A percentile compares a stretch with the other conserved stretches of the same genome.
These are phyloP conservation scores for Penicillium roqueforti DNA, from an alignment of 495 filamentous ascomycete genomes.

Conservation along the genomic window DNA sequence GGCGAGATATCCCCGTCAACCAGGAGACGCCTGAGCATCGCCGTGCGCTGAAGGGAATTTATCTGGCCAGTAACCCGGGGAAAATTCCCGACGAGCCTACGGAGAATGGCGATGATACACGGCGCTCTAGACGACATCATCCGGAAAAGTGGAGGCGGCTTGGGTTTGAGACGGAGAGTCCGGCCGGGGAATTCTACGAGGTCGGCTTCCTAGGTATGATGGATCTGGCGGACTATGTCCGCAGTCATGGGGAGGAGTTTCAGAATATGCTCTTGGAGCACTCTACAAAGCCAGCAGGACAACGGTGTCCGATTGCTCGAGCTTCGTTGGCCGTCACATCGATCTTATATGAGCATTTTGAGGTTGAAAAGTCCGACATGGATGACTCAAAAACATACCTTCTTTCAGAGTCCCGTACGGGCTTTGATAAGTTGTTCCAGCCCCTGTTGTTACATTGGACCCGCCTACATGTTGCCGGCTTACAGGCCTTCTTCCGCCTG, in stretches of 20 bases:
- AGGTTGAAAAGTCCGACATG: conserved; percentile 80
- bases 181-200: conserved; percentile 75
- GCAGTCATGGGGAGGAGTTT: conserved; percentile 85
- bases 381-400: conserved; percentile 77
- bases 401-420: conserved; percentile 68
- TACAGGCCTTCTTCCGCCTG: conserved; percentile 86
- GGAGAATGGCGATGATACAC: conserved; percentile 44
- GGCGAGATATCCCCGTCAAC: conserved; percentile 81
- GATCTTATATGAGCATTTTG: conserved; percentile 92
- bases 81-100: conserved; percentile 31
- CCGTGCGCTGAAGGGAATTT: conserved; percentile 75
- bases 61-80: conserved; percentile 76
- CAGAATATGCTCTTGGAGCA: conserved; percentile 91
- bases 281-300: conserved; percentile 61
- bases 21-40: conserved; percentile 85
- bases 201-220: conserved; percentile 94
- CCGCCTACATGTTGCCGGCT: conserved; percentile 79
- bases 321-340: conserved; percentile 83
- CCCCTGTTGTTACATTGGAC: conserved; percentile 93
- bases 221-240: conserved; percentile 91
- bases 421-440: conserved; percentile 81
- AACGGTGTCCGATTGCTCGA: conserved; percentile 83
- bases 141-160: conserved; percentile 92
- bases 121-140: conserved; percentile 61
- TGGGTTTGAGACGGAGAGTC: conserved; percentile 88